These are phyloP conservation scores for Knoxdaviesia capensis DNA, from an alignment of 2,329 filamentous ascomycete genomes.

Conservation along the genomic window DNA sequence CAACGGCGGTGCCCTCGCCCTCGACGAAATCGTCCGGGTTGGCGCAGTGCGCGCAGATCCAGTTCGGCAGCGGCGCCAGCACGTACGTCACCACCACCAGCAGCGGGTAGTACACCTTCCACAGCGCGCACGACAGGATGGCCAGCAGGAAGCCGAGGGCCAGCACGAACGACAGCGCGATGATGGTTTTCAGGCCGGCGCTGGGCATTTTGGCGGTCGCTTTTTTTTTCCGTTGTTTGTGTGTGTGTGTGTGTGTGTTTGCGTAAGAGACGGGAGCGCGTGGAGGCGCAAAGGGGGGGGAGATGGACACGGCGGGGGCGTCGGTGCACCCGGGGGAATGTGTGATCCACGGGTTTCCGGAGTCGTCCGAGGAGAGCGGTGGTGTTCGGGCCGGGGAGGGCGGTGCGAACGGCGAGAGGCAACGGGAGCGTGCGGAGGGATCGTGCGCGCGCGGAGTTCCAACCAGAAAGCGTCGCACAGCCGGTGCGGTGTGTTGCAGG, in stretches of 20 bases:
- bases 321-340: not conserved
- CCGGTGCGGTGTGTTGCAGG: too few relatives aligned
- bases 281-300: too few relatives aligned
- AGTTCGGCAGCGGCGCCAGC: constrained; percentile 85
- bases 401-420: too few relatives aligned
- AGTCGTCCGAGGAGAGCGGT: not conserved
- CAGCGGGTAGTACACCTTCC: constrained; percentile 83
- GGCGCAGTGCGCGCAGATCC: constrained; percentile 74
- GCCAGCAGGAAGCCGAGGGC: constrained; percentile 97
- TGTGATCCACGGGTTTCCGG: not conserved
- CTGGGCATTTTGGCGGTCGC: constrained; percentile 32
- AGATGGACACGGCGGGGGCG: too few relatives aligned
- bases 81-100: constrained; percentile 93
- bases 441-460: too few relatives aligned
- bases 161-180: constrained; percentile 95
- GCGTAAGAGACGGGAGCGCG: too few relatives aligned
- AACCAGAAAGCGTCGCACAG: too few relatives aligned
- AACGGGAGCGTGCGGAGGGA: too few relatives aligned
- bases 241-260: not conserved
- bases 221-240: not conserved
- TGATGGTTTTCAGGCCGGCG: constrained; percentile 96
- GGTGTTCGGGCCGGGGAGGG: too few relatives aligned
- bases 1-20: constrained; percentile 63
- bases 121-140: constrained; percentile 92
- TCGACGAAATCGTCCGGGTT: constrained; percentile 91